A percentile compares a stretch with the other conserved stretches of the same genome.
Evolutionary conservation across 768 basidiomycete species (phyloP).

Genomic region (Rhodotorula toruloides): DNA sequence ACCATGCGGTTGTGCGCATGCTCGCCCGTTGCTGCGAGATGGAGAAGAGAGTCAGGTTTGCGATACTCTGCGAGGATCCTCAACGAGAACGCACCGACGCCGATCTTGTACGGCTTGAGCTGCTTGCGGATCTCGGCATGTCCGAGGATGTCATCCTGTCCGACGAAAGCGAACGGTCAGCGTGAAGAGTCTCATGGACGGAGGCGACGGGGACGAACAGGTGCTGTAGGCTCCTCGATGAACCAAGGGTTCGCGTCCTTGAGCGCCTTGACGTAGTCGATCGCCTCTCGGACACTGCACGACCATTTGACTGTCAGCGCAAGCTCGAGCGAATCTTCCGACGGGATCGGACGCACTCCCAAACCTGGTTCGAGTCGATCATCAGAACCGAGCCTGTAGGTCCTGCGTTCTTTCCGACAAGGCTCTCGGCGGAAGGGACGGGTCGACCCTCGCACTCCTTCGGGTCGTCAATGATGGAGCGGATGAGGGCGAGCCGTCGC

Average conservation of each 20-base stretch:
- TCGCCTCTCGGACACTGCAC: slow-evolving; percentile 68
- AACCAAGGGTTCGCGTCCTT: slow-evolving; percentile 87
- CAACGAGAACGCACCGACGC: slow-evolving; percentile 52
- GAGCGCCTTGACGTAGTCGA: slow-evolving; percentile 79
- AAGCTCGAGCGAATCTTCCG: slow-evolving; percentile 1
- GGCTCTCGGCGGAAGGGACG: slow-evolving; percentile 59
- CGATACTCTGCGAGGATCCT: not conserved
- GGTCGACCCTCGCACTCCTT: slow-evolving; percentile 58
- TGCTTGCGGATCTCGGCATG: slow-evolving; percentile 64
- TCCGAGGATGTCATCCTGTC: slow-evolving; percentile 75
- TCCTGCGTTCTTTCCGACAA: slow-evolving; percentile 86
- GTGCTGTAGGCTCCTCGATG: slow-evolving; percentile 89
- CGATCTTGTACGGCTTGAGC: slow-evolving; percentile 71
- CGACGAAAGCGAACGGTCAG: not conserved
- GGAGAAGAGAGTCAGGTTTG: not conserved
- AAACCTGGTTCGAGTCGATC: slow-evolving; percentile 87
- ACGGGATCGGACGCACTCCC: slow-evolving; percentile 16
- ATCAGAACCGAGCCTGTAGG: slow-evolving; percentile 90
- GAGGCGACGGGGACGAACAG: slow-evolving; percentile 42
- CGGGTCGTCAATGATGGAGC: slow-evolving; percentile 92
- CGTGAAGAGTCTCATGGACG: too few species aligned
- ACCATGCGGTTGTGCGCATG: slow-evolving; percentile 90
- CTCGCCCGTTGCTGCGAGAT: slow-evolving; percentile 68
- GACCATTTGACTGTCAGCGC: not conserved
- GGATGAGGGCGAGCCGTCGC: slow-evolving; percentile 78